phyloP scores from a whole-genome alignment of 2,329 filamentous ascomycete species.

The Mycogone perniciosa region DNA sequence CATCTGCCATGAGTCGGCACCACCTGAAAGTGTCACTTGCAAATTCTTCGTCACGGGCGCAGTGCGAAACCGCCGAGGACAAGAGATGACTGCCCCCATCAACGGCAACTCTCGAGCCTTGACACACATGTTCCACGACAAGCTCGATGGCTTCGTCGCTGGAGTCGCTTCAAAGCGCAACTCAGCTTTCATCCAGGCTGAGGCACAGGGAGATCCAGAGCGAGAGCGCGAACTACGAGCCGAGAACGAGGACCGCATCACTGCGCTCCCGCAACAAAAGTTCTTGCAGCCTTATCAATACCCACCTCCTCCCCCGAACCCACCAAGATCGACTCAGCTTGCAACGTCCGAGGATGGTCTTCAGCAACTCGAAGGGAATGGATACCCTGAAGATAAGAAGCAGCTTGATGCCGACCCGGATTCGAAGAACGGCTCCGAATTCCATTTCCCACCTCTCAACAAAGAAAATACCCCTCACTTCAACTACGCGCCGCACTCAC shows the following conservation, averaged over 20 bases:
- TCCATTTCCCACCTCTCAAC: constrained; percentile 53
- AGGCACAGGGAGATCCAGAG: constrained; percentile 72
- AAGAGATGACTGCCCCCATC: constrained; percentile 41
- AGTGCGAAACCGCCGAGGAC: constrained; percentile 27
- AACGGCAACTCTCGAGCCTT: constrained; percentile 46
- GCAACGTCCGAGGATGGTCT: constrained; percentile 39
- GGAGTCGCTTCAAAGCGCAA: constrained; percentile 82
- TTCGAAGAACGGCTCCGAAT: constrained; percentile 34
- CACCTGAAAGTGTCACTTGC: constrained; percentile 81
- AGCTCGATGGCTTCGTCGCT: constrained; percentile 80
- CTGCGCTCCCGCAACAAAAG: constrained; percentile 66
- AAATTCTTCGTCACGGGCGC: constrained; percentile 90
- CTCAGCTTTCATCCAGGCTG: constrained; percentile 74
- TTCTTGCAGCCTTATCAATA: constrained; percentile 51
- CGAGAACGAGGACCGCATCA: constrained; percentile 80
- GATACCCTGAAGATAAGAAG: constrained; percentile 38
- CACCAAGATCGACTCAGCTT: constrained; percentile 22
- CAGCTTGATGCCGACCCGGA: constrained; percentile 21
- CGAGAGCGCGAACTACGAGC: constrained; percentile 70
- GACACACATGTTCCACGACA: constrained; percentile 74
- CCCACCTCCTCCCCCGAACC: constrained; percentile 24
- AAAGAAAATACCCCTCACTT: constrained; percentile 50
- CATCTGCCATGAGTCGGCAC: constrained; percentile 84
- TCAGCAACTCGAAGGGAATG: constrained; percentile 13
- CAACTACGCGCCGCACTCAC: constrained; percentile 46